A percentile compares a stretch with the other conserved stretches of the same genome.
Conservation (phyloP, 2,329 filamentous ascomycete genomes). For the Colletotrichum euphorbiae region DNA sequence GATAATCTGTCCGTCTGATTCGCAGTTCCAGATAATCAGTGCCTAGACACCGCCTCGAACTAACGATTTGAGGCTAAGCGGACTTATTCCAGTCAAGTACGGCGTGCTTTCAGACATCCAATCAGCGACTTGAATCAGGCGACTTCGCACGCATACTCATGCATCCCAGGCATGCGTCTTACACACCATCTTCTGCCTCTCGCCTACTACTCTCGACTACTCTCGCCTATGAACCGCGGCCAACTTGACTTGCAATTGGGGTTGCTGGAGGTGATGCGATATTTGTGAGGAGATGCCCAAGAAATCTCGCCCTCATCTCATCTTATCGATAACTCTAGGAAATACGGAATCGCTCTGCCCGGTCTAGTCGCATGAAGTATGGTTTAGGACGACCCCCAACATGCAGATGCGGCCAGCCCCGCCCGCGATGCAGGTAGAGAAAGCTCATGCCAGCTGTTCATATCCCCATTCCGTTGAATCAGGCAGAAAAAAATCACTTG, state of each 20-base stretch:
- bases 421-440: constrained; percentile 1
- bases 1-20: background rate
- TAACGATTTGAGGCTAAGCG: background rate
- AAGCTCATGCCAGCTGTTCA: background rate
- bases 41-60: background rate
- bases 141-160: constrained; percentile 7
- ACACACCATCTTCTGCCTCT: constrained; percentile 22
- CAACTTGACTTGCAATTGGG: background rate
- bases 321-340: background rate
- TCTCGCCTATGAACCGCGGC: background rate
- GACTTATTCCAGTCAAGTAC: background rate
- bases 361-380: background rate
- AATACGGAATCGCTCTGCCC: background rate
- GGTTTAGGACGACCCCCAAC: background rate
- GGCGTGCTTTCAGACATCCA: background rate
- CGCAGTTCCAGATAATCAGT: background rate
- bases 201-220: too few species aligned
- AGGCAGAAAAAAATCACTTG: too few species aligned
- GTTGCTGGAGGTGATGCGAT: background rate
- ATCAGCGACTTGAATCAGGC: constrained; percentile 9
- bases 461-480: too few species aligned
- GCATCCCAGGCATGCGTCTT: constrained; percentile 20
- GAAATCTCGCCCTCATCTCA: too few species aligned
- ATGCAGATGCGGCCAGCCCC: background rate
- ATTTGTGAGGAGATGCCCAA: background rate